Conservation (phyloP, 345 rosid species). For the Melastoma malabathricum region DNA sequence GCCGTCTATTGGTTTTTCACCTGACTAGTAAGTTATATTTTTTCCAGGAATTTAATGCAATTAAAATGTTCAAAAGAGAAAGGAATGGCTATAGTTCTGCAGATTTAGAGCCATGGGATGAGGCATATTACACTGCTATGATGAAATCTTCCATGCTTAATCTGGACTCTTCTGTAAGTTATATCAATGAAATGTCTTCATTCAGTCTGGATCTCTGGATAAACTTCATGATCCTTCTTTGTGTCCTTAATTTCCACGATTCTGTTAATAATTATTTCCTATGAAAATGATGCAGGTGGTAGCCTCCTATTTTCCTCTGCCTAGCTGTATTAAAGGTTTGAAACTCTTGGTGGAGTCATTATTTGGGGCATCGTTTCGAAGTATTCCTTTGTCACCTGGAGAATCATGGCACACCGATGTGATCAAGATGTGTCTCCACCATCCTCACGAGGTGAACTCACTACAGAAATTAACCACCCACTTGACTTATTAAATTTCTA, state of each 20-base stretch:
- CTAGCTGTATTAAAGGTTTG: constrained; percentile 74
- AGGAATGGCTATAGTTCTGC: constrained; percentile 30
- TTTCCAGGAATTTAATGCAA: constrained; percentile 51
- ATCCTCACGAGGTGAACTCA: constrained; percentile 67
- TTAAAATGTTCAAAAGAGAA: constrained; percentile 52
- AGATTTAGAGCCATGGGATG: constrained; percentile 95
- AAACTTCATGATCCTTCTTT: too few relatives aligned
- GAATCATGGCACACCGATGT: constrained; percentile 97
- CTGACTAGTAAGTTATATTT: constrained; percentile 10
- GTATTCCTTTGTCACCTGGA: constrained; percentile 57
- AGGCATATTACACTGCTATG: constrained; percentile 62
- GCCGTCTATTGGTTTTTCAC: constrained; percentile 3
- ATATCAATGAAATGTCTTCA: not conserved
- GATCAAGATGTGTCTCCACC: constrained; percentile 70
- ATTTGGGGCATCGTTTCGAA: constrained; percentile 64
- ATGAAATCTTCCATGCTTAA: constrained; percentile 70
- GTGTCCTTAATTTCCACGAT: too few relatives aligned
- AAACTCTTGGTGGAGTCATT: constrained; percentile 63
- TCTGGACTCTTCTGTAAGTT: constrained; percentile 65
- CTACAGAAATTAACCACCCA: too few relatives aligned
- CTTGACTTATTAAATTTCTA: too few relatives aligned
- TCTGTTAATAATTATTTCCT: too few relatives aligned
- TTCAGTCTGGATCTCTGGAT: too few relatives aligned
- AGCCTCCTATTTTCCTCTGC: constrained; percentile 80
- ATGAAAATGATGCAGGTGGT: constrained; percentile 36